Percentiles rank a stretch among this genome's conserved stretches.
Conservation (phyloP, 202 grass and related monocot genomes). For the Panicum hallii region DNA sequence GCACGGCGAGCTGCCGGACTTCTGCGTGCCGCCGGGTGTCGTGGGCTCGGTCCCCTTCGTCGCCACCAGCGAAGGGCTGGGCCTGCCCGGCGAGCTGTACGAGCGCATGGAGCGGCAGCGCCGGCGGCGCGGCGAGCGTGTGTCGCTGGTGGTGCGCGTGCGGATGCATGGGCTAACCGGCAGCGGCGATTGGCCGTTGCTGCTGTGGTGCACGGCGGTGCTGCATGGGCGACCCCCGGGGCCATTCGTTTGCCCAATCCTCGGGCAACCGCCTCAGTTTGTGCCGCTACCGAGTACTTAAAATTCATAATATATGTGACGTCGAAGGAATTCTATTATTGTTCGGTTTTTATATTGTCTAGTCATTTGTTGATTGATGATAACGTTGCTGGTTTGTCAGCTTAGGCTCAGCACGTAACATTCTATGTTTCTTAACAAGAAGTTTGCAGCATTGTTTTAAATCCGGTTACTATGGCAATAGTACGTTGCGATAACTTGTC, state of each 20-base stretch:
- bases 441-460: too few species aligned
- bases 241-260: conserved; percentile 19
- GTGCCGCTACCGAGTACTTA: not conserved
- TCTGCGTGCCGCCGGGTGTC: conserved; percentile 12
- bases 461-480: too few species aligned
- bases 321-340: too few species aligned
- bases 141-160: conserved; percentile 20
- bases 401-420: too few species aligned
- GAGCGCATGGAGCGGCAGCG: conserved; percentile 33
- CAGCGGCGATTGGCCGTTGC: not conserved
- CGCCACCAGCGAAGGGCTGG: conserved; percentile 28
- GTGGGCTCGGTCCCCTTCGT: conserved; percentile 32
- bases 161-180: not conserved
- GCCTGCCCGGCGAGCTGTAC: conserved; percentile 23
- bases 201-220: conserved; percentile 24
- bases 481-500: too few species aligned
- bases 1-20: conserved; percentile 17
- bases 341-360: too few species aligned
- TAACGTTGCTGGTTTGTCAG: too few species aligned
- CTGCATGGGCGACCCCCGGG: conserved; percentile 31
- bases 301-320: too few species aligned
- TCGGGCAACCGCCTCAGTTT: not conserved
- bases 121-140: not conserved
- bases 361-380: too few species aligned
- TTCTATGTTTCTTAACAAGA: too few species aligned